Evolutionary conservation across 106 monocot species (phyloP).

Genomic region (Dioscorea zingiberensis): DNA sequence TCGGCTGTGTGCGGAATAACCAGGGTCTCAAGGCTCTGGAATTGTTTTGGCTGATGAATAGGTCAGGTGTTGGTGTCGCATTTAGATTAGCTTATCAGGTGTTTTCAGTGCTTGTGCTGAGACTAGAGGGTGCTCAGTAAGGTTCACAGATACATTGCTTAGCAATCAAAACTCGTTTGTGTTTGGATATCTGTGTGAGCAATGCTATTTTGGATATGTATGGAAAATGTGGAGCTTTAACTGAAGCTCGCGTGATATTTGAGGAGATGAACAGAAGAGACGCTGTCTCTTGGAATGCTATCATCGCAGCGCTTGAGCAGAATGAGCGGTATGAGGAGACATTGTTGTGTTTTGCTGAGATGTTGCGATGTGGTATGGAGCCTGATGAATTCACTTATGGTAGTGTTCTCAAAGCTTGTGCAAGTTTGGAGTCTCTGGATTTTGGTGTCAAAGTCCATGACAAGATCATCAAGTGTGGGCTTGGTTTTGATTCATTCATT

Average conservation of each 20-base stretch:
- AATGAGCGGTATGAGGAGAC: conserved; percentile 62
- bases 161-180: conserved; percentile 46
- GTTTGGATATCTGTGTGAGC: conserved; percentile 43
- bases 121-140: conserved; percentile 33
- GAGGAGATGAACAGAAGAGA: conserved; percentile 51
- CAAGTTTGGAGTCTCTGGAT: conserved; percentile 39
- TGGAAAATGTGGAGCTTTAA: conserved; percentile 66
- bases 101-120: conserved; percentile 84
- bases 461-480: conserved; percentile 65
- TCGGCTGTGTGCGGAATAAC: conserved; percentile 46
- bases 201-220: conserved; percentile 90
- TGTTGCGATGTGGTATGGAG: conserved; percentile 52
- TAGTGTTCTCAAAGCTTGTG: conserved; percentile 91
- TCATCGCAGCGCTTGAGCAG: conserved; percentile 79
- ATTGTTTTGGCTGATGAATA: conserved; percentile 52
- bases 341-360: conserved; percentile 45
- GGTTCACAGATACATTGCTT: conserved; percentile 65
- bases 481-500: conserved; percentile 60
- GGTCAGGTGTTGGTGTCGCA: conserved; percentile 35
- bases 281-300: conserved; percentile 77
- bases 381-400: conserved; percentile 95
- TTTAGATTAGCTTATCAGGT: conserved; percentile 69
- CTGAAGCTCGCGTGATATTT: conserved; percentile 44
- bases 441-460: conserved; percentile 51
- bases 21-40: conserved; percentile 48